Evolutionary conservation across 2,329 filamentous ascomycete genomes (phyloP), one percentile per base, ranked within the genome.

Genomic region (Colletotrichum karsti): DNA sequence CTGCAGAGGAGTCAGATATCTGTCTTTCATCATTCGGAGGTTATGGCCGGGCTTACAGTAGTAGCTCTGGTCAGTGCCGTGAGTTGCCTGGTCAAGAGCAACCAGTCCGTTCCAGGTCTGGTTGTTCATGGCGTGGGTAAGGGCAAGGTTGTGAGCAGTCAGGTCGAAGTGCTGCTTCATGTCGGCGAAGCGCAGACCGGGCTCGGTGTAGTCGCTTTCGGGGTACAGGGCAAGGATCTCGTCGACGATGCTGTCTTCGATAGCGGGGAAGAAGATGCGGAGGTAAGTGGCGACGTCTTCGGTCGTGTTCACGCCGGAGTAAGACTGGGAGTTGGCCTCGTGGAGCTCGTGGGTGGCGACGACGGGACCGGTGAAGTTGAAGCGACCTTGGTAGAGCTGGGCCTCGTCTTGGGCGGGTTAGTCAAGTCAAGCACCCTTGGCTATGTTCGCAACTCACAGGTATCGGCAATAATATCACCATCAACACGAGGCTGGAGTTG

Each of bases 281-380:
- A 88, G 70, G 72, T 80, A 86, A 6, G 71, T 63, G 0, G 76
- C 62, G 12, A 88, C 78, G 35, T 78, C 76, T 1, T 73, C 73
- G n/a, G 80, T 77, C 1, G 81, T 84, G 5, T 74, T 77, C 51
- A 87, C 83, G 42, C 79, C 79, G 33, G 80, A 78, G 3, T 69
- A 67, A 12, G 77, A 72, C 5, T 82, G 84, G 77, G 88, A 85
- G 71, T 88, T 82, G 5, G 84, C 84, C 65, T 85, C 87, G 73
- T 85, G 72, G 12, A 71, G 68, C 8, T 72, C 63, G 61, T 74
- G 69, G 26, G 72, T 60, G 7, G 65, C 59, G 20, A 69, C 59
- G 26, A 61, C 58, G 35, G 58, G 46, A 66, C 58, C 58, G 46
- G 46, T 41, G 26, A 61, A 61, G 58, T 81, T 77, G 46, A 80